phyloP scores from a whole-genome alignment of 352 stramenopile genomes.

The Pythium myriotylum region DNA sequence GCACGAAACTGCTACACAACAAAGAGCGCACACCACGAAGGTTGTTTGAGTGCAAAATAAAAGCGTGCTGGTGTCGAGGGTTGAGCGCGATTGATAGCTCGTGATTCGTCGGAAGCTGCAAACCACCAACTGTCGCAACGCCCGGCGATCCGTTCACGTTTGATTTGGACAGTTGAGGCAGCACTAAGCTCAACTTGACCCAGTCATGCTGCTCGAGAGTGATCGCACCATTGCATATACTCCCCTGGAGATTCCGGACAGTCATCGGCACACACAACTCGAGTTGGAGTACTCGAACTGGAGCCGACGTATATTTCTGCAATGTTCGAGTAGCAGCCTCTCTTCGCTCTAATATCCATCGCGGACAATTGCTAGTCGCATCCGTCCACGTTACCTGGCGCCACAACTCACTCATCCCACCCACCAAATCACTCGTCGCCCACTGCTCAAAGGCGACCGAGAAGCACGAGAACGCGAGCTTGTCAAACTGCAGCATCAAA shows the following conservation, averaged over 20 bases:
- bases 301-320: too few relatives aligned
- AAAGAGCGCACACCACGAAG: not conserved
- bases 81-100: not conserved
- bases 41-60: not conserved
- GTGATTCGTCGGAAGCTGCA: not conserved
- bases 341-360: not conserved
- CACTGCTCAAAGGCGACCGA: not conserved
- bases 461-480: not conserved
- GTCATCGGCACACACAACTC: too few relatives aligned
- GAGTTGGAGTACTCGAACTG: too few relatives aligned
- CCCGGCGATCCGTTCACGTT: too few relatives aligned
- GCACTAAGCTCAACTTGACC: not conserved
- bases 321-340: too few relatives aligned
- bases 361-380: not conserved
- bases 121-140: too few relatives aligned
- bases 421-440: not conserved
- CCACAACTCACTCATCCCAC: not conserved
- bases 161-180: too few relatives aligned
- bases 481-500: conserved; percentile 1
- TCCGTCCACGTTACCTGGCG: not conserved
- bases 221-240: not conserved
- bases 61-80: not conserved
- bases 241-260: too few relatives aligned
- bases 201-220: not conserved
- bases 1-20: not conserved